A percentile compares a stretch with the other conserved stretches of the same genome.
Conservation (phyloP, 129 eudicot species). For the Sambucus nigra region DNA sequence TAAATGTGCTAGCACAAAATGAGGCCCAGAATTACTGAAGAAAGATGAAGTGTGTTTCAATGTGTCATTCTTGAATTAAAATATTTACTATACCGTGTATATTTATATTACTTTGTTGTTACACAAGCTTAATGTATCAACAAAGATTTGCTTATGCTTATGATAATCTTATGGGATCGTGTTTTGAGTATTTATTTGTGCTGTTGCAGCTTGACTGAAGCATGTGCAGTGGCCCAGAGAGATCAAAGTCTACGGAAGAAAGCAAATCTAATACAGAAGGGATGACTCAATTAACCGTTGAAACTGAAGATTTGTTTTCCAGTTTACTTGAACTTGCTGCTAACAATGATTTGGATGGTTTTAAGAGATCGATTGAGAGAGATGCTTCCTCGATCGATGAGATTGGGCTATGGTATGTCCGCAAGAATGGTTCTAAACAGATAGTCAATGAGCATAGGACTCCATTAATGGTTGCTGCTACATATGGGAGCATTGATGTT, state of each 20-base stretch:
- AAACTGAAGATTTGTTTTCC: conserved; percentile 16
- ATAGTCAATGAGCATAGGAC: conserved; percentile 17
- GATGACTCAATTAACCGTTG: conserved; percentile 6
- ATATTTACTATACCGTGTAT: not conserved
- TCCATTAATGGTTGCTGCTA: conserved; percentile 26
- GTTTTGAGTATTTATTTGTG: not conserved
- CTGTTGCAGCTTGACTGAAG: conserved; percentile 4
- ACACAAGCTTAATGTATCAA: no score
- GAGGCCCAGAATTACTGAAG: no score
- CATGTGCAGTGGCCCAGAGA: conserved; percentile 4
- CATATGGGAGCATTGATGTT: conserved; percentile 21
- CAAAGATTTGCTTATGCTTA: not conserved
- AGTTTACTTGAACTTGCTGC: conserved; percentile 26
- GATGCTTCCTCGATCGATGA: conserved; percentile 14
- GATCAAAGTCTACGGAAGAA: not conserved
- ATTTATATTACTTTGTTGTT: not conserved
- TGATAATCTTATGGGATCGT: not conserved
- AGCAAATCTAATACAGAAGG: conserved; percentile 7
- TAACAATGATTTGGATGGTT: conserved; percentile 17
- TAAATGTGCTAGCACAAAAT: no score
- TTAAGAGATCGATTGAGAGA: conserved; percentile 8
- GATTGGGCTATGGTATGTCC: conserved; percentile 17
- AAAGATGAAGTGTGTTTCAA: no score
- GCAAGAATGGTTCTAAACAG: conserved; percentile 16
- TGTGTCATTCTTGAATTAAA: not conserved